Evolutionary conservation across 805 yeast genomes (phyloP).

Genomic region (Nakazawaea molendinolei): DNA sequence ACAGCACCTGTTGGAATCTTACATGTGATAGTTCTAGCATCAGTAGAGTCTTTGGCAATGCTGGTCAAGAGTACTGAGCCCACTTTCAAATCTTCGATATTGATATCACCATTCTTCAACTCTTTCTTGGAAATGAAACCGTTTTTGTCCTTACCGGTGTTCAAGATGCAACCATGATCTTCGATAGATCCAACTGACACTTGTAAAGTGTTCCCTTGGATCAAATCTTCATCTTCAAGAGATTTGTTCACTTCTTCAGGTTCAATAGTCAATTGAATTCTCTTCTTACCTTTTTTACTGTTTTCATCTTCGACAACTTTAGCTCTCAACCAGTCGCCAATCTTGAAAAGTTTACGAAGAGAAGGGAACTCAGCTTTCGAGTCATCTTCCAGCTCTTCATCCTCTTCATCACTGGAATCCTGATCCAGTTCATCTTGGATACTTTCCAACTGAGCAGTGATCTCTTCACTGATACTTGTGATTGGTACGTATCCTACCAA

Average conservation of each 20-base stretch:
- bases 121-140: constrained; percentile 79
- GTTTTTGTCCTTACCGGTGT: constrained; percentile 51
- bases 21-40: constrained; percentile 53
- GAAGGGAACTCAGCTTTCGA: constrained; percentile 44
- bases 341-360: constrained; percentile 43
- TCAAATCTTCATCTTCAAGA: constrained; percentile 59
- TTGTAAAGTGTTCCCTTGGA: constrained; percentile 60
- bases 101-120: constrained; percentile 32
- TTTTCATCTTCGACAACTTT: constrained; percentile 51
- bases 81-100: constrained; percentile 29
- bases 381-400: constrained; percentile 22
- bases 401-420: constrained; percentile 33
- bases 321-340: constrained; percentile 88
- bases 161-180: constrained; percentile 85
- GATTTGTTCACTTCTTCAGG: constrained; percentile 63
- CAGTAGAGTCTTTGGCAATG: constrained; percentile 39
- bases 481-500: constrained; percentile 74
- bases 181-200: constrained; percentile 74
- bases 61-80: constrained; percentile 72
- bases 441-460: constrained; percentile 51
- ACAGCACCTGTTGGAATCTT: constrained; percentile 37
- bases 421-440: constrained; percentile 43
- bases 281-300: constrained; percentile 40
- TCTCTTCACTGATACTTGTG: constrained; percentile 59
- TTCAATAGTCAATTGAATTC: constrained; percentile 65